Evolutionary conservation across 192 early-diverging fungal species (phyloP), one percentile per base, ranked within the genome.

Genomic region (Coemansia sp.): DNA sequence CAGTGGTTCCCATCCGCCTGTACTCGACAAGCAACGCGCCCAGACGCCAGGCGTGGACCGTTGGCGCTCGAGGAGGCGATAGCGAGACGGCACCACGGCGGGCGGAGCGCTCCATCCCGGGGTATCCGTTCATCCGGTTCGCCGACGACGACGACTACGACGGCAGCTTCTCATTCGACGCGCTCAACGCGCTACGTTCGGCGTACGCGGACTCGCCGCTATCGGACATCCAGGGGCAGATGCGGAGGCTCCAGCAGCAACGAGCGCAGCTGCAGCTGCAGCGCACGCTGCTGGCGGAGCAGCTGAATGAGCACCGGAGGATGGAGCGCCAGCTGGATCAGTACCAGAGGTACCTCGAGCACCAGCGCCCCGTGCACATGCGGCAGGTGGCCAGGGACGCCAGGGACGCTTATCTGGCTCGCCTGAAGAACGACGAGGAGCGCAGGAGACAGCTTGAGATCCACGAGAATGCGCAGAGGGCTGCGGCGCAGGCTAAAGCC

Each of bases 91-190:
- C 3, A 3, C 37, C 57, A 13, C 57, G 37, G 2, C 16, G 48
- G 37, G 55, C 48, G n/a, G 37, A 45, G 43, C 67, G 73, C 26
- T 63, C 73, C 4, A 74, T 82, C 8, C 79, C 79, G 0, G 74
- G 74, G 16, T 72, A 71, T 42, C 79, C 79, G 6, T 82, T 76
- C 47, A 82, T 82, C 58, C 67, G 68, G 9, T 75, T 76, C 41
- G 48, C 63, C 39, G 46, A 64, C 21, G 79, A 82, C 46, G 67
- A 73, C 62, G 79, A 82, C 40, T 69, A 76, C 19, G 74, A 76
- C 58, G 79, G 73, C 65, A 72, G 71, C 65, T 82, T 73, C 36
- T 74, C 79, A 6, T 82, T 82, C 41, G 79, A 82, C 46, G 79
- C 79, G 0, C 69, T 82, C 63, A 73, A 82, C 39, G 79, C 75